phyloP scores from a whole-genome alignment of 83 land plant genomes.

The Diphasiastrum complanatum region DNA sequence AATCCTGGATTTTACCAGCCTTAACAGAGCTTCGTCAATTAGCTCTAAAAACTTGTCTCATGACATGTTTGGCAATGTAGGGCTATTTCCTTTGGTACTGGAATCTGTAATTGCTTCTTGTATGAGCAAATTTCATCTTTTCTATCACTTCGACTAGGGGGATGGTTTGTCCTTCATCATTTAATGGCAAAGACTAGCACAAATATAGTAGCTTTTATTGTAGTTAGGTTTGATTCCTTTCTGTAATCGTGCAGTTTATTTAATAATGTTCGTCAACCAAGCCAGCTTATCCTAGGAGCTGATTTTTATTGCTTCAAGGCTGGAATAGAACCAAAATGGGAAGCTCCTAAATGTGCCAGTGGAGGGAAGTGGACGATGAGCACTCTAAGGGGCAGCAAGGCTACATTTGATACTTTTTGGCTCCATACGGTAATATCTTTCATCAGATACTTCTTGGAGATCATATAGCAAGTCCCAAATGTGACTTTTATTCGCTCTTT shows the following conservation, averaged over 20 bases:
- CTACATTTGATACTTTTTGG: conserved; percentile 66
- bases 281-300: conserved; percentile 62
- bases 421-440: conserved; percentile 62
- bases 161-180: not conserved
- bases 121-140: not conserved
- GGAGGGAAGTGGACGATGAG: conserved; percentile 87
- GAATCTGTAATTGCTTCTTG: not conserved
- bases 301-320: conserved; percentile 82
- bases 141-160: not conserved
- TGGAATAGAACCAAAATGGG: conserved; percentile 93
- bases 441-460: not conserved
- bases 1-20: no score
- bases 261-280: conserved; percentile 72
- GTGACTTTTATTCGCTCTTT: not conserved
- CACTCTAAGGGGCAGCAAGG: conserved; percentile 41
- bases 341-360: conserved; percentile 80
- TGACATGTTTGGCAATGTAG: no score
- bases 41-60: no score
- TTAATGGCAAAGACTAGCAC: not conserved
- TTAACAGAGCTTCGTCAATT: no score
- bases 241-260: conserved; percentile 49
- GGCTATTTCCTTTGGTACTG: not conserved
- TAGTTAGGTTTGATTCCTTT: no score
- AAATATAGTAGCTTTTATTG: not conserved
- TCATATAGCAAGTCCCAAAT: not conserved